A percentile compares a stretch with the other conserved stretches of the same genome.
Conservation (phyloP, 345 rosid species). For the Laguncularia racemosa region DNA sequence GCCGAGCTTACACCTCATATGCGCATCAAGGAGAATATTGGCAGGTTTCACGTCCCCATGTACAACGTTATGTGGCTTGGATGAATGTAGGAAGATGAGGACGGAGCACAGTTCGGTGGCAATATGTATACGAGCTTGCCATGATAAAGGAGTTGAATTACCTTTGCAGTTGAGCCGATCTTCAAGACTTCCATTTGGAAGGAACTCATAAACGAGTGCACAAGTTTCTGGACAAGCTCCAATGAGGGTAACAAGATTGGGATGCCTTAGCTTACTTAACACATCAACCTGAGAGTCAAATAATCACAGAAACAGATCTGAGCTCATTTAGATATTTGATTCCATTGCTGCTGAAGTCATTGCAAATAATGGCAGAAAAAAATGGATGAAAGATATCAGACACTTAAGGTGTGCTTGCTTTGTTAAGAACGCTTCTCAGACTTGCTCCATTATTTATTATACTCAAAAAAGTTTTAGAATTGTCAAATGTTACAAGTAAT, state of each 20-base stretch:
- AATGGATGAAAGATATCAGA: too few species aligned
- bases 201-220: slow-evolving; percentile 72
- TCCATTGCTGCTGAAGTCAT: too few species aligned
- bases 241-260: slow-evolving; percentile 67
- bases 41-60: slow-evolving; percentile 82
- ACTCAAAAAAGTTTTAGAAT: too few species aligned
- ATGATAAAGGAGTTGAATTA: slow-evolving; percentile 63
- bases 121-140: slow-evolving; percentile 77
- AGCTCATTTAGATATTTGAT: neutral
- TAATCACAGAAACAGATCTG: slow-evolving; percentile 7
- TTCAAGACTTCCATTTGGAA: slow-evolving; percentile 82
- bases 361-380: too few species aligned
- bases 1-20: slow-evolving; percentile 58
- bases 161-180: slow-evolving; percentile 66
- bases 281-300: slow-evolving; percentile 48
- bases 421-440: too few species aligned
- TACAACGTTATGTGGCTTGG: slow-evolving; percentile 54
- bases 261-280: slow-evolving; percentile 77
- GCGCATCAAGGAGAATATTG: slow-evolving; percentile 65
- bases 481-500: too few species aligned
- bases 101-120: slow-evolving; percentile 66
- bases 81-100: slow-evolving; percentile 70
- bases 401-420: too few species aligned
- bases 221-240: slow-evolving; percentile 82
- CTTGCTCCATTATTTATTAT: too few species aligned